Conservation (phyloP, 305 asterid species). For the Rubia tinctorum region DNA sequence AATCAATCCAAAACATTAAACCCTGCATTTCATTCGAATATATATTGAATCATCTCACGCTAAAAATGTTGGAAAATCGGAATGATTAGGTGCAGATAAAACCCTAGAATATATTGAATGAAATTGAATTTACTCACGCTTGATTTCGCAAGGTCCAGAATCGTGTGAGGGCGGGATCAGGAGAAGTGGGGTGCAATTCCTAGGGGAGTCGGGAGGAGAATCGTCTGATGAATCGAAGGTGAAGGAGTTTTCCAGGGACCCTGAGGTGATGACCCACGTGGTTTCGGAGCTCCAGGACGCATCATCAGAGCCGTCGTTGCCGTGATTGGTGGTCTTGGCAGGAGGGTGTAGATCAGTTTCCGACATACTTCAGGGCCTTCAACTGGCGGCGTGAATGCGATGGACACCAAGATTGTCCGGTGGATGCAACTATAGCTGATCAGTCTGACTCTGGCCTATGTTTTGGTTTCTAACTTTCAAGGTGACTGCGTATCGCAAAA, state of each 20-base stretch:
- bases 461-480: not conserved
- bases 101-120: not conserved
- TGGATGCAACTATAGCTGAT: not conserved
- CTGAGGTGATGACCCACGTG: constrained; percentile 60
- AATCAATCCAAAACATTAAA: not conserved
- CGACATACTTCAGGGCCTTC: not conserved
- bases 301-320: not conserved
- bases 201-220: constrained; percentile 30
- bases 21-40: not conserved
- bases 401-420: not conserved
- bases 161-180: constrained; percentile 44
- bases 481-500: too few relatives aligned
- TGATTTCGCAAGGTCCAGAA: constrained; percentile 73
- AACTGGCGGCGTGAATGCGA: not conserved
- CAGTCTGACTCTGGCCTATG: not conserved
- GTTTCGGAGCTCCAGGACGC: constrained; percentile 41
- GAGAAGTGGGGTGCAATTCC: constrained; percentile 38
- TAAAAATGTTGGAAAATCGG: not conserved
- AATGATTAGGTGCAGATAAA: too few relatives aligned
- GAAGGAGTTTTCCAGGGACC: constrained; percentile 47
- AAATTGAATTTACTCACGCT: constrained; percentile 35
- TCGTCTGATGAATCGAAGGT: constrained; percentile 63
- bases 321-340: not conserved
- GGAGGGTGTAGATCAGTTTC: not conserved
- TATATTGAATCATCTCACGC: not conserved